Base-by-base conservation (phyloP, 1,284 basidiomycete species). In the Puccinia horiana region DNA sequence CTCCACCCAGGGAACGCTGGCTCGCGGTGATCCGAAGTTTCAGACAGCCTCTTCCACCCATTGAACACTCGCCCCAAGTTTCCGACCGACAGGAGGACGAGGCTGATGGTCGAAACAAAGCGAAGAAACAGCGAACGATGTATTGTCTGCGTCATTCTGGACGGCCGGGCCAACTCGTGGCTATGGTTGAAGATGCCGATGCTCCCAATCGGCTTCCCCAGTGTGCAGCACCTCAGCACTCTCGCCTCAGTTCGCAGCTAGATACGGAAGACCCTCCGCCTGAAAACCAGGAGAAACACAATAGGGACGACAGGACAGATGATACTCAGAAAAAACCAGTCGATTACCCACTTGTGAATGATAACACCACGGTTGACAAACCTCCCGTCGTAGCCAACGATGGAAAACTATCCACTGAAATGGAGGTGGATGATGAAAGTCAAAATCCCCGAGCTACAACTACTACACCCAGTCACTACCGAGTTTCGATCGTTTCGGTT, bases 141-240 rank as follows among this genome's bases (percentile, higher is more conserved):
- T 72, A 80, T 35, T 70, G 63, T 44, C 37, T 80, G 23, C 65
- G 77, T 58, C 63, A 80, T 73, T 80, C 77, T 32, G 77, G 67
- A 70, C 56, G 67, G 18, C 77, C 77, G 14, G 67, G 52, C 29
- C 44, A 70, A 73, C 40, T 80, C 18, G 52, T 80, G 11, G 77
- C 69, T n/a, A 72, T 80, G 77, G 42, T 80, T 40, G 77, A 80
- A 44, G 77, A 80, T 69, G 44, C 40, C 11, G 52, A 80, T 70
- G 77, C 77, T 70, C 67, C 77, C 26, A 72, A 14, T 72, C 32
- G 77, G n/a, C 35, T 65, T 40, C 35, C 16, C 61, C 32, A 20
- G 40, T 1, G 26, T 20, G 23, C 8, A 58, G 2, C 5, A n/a
- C 3, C 56, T 76, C 37, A 58, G 42, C 56, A 32, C 26, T 18